Evolutionary conservation across 352 stramenopile species (phyloP).

Genomic region (Pseudoperonospora humuli): DNA sequence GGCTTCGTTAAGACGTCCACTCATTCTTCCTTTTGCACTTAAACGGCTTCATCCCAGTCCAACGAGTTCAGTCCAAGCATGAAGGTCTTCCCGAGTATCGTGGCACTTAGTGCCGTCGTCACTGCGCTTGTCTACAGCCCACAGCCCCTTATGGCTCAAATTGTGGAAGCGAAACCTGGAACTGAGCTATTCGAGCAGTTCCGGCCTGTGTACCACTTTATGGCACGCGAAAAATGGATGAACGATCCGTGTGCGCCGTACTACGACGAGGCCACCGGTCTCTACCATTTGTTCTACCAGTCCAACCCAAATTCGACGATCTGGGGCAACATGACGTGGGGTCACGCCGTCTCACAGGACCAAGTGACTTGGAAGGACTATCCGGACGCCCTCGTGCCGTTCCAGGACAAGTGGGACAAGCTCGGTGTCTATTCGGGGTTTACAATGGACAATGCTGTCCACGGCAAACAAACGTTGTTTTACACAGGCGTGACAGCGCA

Average conservation of each 20-base stretch:
- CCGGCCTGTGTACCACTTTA: conserved; percentile 52
- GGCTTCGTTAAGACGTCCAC: too few species aligned
- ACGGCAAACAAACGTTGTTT: conserved; percentile 60
- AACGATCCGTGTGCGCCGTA: conserved; percentile 78
- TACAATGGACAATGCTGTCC: conserved; percentile 43
- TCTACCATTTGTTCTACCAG: conserved; percentile 83
- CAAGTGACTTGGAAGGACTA: conserved; percentile 68
- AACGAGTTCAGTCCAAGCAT: too few species aligned
- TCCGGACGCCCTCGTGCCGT: conserved; percentile 42
- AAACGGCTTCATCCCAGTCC: too few species aligned
- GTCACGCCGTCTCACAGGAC: conserved; percentile 62
- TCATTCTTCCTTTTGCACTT: too few species aligned
- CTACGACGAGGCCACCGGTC: conserved; percentile 43
- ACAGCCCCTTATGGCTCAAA: conserved; percentile 4
- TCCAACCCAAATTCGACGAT: conserved; percentile 46
- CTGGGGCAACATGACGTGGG: conserved; percentile 75
- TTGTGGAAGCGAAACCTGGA: conserved; percentile 3
- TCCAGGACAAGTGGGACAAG: conserved; percentile 55
- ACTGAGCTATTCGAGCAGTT: conserved; percentile 40
- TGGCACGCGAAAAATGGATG: conserved; percentile 67
- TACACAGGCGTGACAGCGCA: conserved; percentile 50
- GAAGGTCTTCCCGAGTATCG: conserved; percentile 15
- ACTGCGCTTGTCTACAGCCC: conserved; percentile 10
- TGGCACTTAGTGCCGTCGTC: conserved; percentile 11
- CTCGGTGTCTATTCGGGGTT: conserved; percentile 75